Conservation (phyloP, 805 yeast genomes). For the Pichia scutulata region DNA sequence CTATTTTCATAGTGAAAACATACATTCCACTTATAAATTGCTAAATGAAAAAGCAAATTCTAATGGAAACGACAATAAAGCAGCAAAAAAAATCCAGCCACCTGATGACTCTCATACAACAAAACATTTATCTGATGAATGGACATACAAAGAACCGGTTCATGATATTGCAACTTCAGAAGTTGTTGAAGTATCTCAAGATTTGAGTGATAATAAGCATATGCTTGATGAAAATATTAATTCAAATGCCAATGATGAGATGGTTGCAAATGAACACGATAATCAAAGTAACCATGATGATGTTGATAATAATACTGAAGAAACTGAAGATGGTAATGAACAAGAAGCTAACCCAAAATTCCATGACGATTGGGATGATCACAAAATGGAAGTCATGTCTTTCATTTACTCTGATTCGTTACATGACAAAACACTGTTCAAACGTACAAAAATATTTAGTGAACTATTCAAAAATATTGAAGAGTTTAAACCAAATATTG, state of each 20-base stretch:
- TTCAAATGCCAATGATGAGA: neutral
- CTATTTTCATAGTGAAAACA: neutral
- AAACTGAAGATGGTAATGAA: neutral
- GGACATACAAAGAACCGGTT: neutral
- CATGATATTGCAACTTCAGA: neutral
- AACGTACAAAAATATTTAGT: neutral
- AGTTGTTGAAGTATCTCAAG: neutral
- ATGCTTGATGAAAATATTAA: too few relatives aligned
- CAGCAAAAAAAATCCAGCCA: neutral
- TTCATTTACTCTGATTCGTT: neutral
- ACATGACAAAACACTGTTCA: neutral
- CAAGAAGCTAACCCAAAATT: neutral
- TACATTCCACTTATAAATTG: neutral
- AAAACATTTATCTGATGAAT: neutral
- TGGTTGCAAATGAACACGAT: neutral
- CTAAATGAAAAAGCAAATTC: neutral
- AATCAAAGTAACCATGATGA: neutral
- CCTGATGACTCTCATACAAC: neutral
- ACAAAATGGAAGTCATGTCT: neutral
- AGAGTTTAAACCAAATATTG: slow-evolving; percentile 38
- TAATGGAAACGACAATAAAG: neutral
- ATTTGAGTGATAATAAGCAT: too few relatives aligned
- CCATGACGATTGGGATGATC: slow-evolving; percentile 1
- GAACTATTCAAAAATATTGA: slow-evolving; percentile 7
- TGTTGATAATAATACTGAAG: too few relatives aligned